These are phyloP conservation scores for Talaromyces borbonicus DNA, from an alignment of 495 filamentous ascomycete species.

Conservation along the genomic window DNA sequence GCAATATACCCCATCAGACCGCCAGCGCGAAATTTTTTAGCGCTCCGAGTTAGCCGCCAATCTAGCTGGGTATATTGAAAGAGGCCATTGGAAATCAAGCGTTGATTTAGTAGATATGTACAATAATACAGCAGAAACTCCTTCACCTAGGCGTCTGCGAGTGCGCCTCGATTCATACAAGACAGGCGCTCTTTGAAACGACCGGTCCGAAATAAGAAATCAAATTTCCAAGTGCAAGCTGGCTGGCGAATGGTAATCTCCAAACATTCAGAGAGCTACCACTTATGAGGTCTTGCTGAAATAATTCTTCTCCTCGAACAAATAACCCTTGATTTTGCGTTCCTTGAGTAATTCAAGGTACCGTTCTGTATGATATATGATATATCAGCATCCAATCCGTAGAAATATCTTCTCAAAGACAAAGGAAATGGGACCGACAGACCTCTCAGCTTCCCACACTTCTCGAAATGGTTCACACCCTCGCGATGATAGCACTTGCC, in stretches of 20 bases:
- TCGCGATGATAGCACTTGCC: slow-evolving; percentile 91
- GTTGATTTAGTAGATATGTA: slow-evolving; percentile 8
- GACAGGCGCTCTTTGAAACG: no score
- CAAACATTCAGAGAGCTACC: slow-evolving; percentile 3
- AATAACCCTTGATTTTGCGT: slow-evolving; percentile 75
- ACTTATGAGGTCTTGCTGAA: slow-evolving; percentile 24
- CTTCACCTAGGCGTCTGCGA: neutral
- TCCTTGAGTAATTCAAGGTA: slow-evolving; percentile 87
- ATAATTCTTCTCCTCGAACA: slow-evolving; percentile 89
- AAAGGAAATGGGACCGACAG: slow-evolving; percentile 11
- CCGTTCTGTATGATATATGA: slow-evolving; percentile 49
- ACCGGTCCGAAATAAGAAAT: no score
- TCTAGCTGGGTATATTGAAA: no score
- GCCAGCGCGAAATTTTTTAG: no score
- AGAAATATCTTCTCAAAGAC: neutral
- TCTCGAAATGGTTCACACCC: slow-evolving; percentile 95
- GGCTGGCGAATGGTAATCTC: neutral
- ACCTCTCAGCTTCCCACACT: slow-evolving; percentile 90
- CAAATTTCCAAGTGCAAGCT: neutral
- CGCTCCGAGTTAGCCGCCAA: no score
- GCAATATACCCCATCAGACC: no score
- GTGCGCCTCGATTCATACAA: no score
- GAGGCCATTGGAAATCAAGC: no score
- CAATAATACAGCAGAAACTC: slow-evolving; percentile 5
- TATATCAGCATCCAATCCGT: neutral